These are phyloP conservation scores for Fagopyrum homotropicum DNA, from an alignment of 148 eudicot genomes.

Conservation along the genomic window DNA sequence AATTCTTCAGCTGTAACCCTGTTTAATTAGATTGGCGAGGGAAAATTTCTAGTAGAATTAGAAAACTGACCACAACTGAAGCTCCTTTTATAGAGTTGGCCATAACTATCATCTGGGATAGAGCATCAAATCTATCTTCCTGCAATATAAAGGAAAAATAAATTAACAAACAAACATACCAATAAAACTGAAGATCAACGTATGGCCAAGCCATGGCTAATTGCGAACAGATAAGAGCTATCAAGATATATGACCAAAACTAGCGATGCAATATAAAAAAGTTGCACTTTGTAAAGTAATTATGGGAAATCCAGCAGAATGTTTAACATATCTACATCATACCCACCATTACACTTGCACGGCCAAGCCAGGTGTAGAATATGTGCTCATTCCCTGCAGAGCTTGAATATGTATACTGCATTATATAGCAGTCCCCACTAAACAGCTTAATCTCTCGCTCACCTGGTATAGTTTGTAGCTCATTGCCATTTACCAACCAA, in stretches of 20 bases:
- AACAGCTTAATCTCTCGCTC: slow-evolving; percentile 28
- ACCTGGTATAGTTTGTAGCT: slow-evolving; percentile 21
- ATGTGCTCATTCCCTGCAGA: slow-evolving; percentile 30
- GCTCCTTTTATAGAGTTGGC: slow-evolving; percentile 34
- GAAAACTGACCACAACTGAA: slow-evolving; percentile 32
- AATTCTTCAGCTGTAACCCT: not conserved
- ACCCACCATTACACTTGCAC: slow-evolving; percentile 30
- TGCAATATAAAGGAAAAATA: slow-evolving; percentile 19
- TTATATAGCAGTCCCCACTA: slow-evolving; percentile 39
- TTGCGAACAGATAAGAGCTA: not conserved
- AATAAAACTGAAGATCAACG: not conserved
- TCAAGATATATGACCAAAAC: not conserved
- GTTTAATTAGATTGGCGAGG: not conserved
- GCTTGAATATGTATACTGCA: slow-evolving; percentile 33
- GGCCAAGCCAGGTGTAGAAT: slow-evolving; percentile 45
- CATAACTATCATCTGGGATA: slow-evolving; percentile 27
- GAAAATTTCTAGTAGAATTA: not conserved
- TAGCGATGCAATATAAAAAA: not conserved
- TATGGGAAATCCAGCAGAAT: not conserved
- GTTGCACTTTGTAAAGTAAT: not conserved
- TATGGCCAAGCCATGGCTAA: slow-evolving; percentile 30
- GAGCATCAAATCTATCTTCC: slow-evolving; percentile 37
- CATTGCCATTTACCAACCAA: slow-evolving; percentile 33
- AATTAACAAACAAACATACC: not conserved
- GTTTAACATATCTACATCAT: not conserved